phyloP scores from a whole-genome alignment of 176 grass and related monocot species.

The Eremochloa ophiuroides region DNA sequence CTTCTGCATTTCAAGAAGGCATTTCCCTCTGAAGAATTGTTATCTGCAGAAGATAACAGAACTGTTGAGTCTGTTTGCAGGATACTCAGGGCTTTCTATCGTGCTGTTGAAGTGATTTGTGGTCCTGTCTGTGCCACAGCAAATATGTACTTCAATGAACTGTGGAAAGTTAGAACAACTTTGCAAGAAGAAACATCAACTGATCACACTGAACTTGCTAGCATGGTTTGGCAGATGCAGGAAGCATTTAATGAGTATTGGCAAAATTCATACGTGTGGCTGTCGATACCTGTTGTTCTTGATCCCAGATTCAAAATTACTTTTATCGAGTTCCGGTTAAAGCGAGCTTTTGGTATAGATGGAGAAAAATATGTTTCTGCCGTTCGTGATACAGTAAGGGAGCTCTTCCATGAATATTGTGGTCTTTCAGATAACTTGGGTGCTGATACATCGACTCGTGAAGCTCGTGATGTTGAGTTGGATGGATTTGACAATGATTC shows the following conservation, averaged over 20 bases:
- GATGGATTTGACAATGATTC: slow-evolving; percentile 37
- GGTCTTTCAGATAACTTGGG: not conserved
- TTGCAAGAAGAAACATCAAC: slow-evolving; percentile 49
- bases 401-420: slow-evolving; percentile 46
- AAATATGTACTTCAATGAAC: slow-evolving; percentile 51
- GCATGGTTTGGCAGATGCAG: slow-evolving; percentile 45
- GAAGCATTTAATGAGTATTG: slow-evolving; percentile 44
- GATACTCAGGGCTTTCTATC: slow-evolving; percentile 49
- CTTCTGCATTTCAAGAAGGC: slow-evolving; percentile 40
- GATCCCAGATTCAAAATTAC: slow-evolving; percentile 54
- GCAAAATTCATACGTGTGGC: slow-evolving; percentile 30
- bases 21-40: slow-evolving; percentile 36
- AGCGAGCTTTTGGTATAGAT: slow-evolving; percentile 30
- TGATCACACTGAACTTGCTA: slow-evolving; percentile 35
- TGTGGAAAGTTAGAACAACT: slow-evolving; percentile 40
- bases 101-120: slow-evolving; percentile 37
- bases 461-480: slow-evolving; percentile 23
- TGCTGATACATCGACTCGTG: slow-evolving; percentile 15
- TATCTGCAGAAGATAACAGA: slow-evolving; percentile 32
- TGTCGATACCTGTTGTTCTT: slow-evolving; percentile 50
- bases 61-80: slow-evolving; percentile 26
- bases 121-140: slow-evolving; percentile 27
- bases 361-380: slow-evolving; percentile 33
- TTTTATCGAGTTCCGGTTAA: slow-evolving; percentile 45
- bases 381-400: slow-evolving; percentile 17